Conservation (phyloP, 176 grass and related monocot genomes). For the Paspalum vaginatum region DNA sequence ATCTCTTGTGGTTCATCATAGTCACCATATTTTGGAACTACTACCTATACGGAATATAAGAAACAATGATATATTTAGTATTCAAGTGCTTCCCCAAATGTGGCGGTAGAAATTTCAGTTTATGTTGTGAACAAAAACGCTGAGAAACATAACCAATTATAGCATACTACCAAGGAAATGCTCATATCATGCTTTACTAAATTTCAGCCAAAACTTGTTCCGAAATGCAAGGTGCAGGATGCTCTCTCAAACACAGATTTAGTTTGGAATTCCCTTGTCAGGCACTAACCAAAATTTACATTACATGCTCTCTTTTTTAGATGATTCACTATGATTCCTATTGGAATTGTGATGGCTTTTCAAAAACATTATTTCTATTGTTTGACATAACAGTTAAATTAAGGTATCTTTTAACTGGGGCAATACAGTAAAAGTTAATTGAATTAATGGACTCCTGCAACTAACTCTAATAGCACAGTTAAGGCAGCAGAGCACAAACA, state of each 20-base stretch:
- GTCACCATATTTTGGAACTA: slow-evolving; percentile 77
- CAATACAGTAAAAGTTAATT: not conserved
- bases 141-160: not conserved
- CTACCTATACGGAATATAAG: slow-evolving; percentile 57
- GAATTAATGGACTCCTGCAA: not conserved
- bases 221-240: not conserved
- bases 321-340: not conserved
- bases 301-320: not conserved
- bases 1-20: slow-evolving; percentile 70
- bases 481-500: slow-evolving; percentile 10
- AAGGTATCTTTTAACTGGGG: not conserved
- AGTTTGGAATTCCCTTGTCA: not conserved
- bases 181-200: not conserved
- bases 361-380: not conserved
- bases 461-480: not conserved
- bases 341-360: not conserved
- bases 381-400: not conserved
- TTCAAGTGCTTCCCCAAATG: not conserved
- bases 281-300: not conserved
- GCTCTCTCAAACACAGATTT: not conserved
- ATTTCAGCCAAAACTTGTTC: not conserved
- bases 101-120: slow-evolving; percentile 26
- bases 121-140: not conserved
- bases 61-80: slow-evolving; percentile 7
- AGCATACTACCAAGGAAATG: not conserved